phyloP scores from a whole-genome alignment of 73 alveolate species.

The Paramecium sexaurelia region DNA sequence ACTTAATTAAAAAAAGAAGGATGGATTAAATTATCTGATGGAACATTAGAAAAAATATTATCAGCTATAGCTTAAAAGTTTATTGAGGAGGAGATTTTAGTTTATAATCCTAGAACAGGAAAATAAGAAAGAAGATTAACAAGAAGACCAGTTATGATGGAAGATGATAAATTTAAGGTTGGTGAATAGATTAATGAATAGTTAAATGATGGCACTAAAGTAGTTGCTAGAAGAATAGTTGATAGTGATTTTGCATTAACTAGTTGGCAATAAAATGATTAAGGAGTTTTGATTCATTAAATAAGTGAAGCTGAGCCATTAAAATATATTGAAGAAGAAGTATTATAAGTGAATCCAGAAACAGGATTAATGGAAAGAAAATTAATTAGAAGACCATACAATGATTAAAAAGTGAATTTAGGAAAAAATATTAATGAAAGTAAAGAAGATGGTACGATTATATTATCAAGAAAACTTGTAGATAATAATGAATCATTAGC shows the following conservation, averaged over 20 bases:
- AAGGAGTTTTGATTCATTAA: neutral
- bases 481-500: slow-evolving; percentile 11
- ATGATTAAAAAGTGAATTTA: neutral
- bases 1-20: slow-evolving; percentile 16
- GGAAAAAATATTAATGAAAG: neutral
- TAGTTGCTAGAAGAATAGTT: slow-evolving; percentile 8
- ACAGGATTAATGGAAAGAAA: neutral
- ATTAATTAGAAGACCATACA: slow-evolving; percentile 18
- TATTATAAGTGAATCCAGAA: neutral
- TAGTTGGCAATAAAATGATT: neutral
- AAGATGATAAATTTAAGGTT: neutral
- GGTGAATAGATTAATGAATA: neutral
- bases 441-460: neutral
- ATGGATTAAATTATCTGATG: neutral
- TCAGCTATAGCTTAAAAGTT: neutral
- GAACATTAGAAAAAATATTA: neutral
- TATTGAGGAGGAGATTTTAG: neutral
- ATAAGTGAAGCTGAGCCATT: neutral
- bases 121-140: neutral
- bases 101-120: slow-evolving; percentile 15
- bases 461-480: neutral
- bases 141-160: neutral
- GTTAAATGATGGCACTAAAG: neutral
- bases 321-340: slow-evolving; percentile 13
- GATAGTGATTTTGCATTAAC: neutral